phyloP scores from a whole-genome alignment of 345 rosid species.

The Cochlearia excelsa region DNA sequence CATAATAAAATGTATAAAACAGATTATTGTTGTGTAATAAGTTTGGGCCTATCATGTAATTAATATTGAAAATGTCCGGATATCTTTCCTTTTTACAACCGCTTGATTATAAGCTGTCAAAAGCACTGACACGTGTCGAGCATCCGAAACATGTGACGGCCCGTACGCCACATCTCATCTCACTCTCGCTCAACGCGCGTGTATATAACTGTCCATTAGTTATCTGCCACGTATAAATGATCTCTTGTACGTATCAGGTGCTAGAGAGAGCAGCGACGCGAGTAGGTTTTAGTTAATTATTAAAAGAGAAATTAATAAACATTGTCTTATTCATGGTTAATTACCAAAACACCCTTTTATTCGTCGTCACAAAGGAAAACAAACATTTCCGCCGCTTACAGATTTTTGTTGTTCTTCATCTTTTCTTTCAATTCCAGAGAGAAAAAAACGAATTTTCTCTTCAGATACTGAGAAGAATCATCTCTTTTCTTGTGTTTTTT shows the following conservation, averaged over 20 bases:
- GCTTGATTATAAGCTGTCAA: slow-evolving; percentile 18
- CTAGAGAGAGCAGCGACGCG: neutral
- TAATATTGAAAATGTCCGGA: too few relatives aligned
- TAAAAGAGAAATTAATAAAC: neutral
- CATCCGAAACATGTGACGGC: slow-evolving; percentile 25
- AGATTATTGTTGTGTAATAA: too few relatives aligned
- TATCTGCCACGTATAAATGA: slow-evolving; percentile 21
- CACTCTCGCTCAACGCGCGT: neutral
- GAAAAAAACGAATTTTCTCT: neutral
- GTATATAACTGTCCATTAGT: neutral
- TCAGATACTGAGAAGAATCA: neutral
- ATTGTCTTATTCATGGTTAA: slow-evolving; percentile 20
- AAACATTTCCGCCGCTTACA: slow-evolving; percentile 19
- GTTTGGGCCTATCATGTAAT: too few relatives aligned
- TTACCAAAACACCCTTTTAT: slow-evolving; percentile 18
- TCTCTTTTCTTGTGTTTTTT: neutral
- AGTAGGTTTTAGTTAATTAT: neutral
- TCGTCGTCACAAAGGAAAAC: neutral
- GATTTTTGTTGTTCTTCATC: too few relatives aligned
- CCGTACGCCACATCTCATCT: neutral
- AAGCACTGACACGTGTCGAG: slow-evolving; percentile 19
- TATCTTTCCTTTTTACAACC: too few relatives aligned
- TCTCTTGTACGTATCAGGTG: too few relatives aligned
- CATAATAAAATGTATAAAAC: too few relatives aligned
- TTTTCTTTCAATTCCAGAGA: slow-evolving; percentile 16